Base-by-base conservation (phyloP, 768 basidiomycete genomes). In the Xerocomellus dryophilus region DNA sequence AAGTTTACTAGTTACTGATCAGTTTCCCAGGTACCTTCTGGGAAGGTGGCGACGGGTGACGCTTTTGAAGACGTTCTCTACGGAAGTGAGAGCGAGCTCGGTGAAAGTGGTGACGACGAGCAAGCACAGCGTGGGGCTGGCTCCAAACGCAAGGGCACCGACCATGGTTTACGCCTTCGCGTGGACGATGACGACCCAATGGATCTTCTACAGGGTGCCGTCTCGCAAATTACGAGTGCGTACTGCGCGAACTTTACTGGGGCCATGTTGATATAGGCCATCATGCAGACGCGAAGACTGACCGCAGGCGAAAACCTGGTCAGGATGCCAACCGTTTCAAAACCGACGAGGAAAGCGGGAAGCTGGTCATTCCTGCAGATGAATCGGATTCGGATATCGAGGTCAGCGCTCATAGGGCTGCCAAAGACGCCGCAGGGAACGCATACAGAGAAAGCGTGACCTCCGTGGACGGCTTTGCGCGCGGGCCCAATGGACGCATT, bases 31-130 rank as follows among this genome's bases (percentile, higher is more conserved):
- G 71, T 61, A 45, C 74, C 74, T 43, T 72, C 71, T 27, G 64
- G 65, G 17, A 84, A 84, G 65, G 76, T 76, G 17, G 76, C 77
- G 6, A 77, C 82, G 34, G 91, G 93, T 15, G 89, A 94, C 67
- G 94, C 95, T 0, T 99, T 98, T 59, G 95, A 99, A 67, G 95
- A 99, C 65, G 92, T 98, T 0, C 76, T 99, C 25, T 98, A 98
- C 68, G 95, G 94, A 39, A 96, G 93, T 65, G 97, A 98, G 66
- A 93, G 91, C 60, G 95, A 98, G 65, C 71, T 88, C 31, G 88
- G 85, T 3, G 85, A 86, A 57, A 83, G 81, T 57, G 86, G 87
- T 39, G 81, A 83, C 41, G 84, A 88, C 50, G 77, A 74, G 29
- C 63, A 60, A 34, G 55, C 60, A 17, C 54, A 27, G n/a, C 71